These are phyloP conservation scores for Rhododendron ferrugineum DNA, from an alignment of 148 eudicot species.

Conservation along the genomic window DNA sequence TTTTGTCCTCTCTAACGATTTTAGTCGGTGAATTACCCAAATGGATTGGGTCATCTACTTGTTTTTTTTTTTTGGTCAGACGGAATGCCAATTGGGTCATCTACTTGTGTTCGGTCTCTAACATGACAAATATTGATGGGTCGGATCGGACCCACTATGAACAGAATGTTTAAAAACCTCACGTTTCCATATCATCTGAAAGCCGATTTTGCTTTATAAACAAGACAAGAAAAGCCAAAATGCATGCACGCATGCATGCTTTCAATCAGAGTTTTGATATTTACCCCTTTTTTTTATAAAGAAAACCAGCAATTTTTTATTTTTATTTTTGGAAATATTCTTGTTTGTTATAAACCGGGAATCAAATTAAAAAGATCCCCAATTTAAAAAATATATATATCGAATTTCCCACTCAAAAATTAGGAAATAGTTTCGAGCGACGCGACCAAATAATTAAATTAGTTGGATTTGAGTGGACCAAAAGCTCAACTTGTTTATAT, in stretches of 20 bases:
- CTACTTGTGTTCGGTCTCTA: neutral
- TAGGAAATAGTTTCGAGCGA: neutral
- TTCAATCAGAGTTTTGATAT: neutral
- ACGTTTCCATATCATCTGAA: neutral
- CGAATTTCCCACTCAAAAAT: neutral
- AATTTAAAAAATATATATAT: too few relatives aligned
- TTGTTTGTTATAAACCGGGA: neutral
- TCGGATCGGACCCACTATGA: neutral
- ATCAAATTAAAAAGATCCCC: too few relatives aligned
- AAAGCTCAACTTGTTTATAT: too few relatives aligned
- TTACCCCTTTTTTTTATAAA: neutral
- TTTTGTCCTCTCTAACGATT: neutral
- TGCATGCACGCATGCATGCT: neutral
- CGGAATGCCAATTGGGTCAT: neutral
- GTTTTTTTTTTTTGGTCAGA: too few relatives aligned
- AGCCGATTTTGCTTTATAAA: neutral
- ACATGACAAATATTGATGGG: neutral
- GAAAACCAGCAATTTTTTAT: too few relatives aligned
- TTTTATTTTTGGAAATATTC: neutral
- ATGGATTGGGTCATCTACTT: neutral
- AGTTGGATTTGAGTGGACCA: too few relatives aligned
- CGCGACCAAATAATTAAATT: too few relatives aligned
- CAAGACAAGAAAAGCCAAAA: neutral
- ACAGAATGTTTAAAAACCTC: neutral
- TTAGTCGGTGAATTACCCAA: neutral